Conservation (phyloP, 1,284 basidiomycete species). For the Spongispora temasekensis region DNA sequence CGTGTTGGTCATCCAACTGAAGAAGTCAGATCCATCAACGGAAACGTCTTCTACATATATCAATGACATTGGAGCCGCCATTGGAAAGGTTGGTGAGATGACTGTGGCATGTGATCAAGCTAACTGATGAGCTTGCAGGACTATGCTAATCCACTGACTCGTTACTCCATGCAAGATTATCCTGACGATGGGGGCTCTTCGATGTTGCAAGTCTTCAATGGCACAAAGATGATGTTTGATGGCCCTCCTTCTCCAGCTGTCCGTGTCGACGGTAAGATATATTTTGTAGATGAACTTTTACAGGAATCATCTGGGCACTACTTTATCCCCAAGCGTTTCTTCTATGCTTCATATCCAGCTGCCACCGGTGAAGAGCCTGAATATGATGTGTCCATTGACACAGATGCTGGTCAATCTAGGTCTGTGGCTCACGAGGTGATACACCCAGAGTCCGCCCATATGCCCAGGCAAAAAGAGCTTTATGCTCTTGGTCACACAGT, state of each 20-base stretch:
- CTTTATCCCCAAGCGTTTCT: slow-evolving; percentile 26
- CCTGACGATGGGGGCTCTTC: slow-evolving; percentile 19
- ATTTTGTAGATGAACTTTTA: slow-evolving; percentile 27
- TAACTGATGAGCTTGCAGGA: slow-evolving; percentile 21
- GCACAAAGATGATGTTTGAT: slow-evolving; percentile 23
- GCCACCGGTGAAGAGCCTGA: background rate
- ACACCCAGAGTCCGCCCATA: background rate
- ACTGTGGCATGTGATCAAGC: background rate
- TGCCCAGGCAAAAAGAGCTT: background rate
- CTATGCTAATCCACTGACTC: slow-evolving; percentile 28
- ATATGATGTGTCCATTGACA: background rate
- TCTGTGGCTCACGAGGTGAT: background rate
- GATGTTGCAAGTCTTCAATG: slow-evolving; percentile 28
- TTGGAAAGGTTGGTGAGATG: background rate
- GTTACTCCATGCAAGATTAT: slow-evolving; percentile 26
- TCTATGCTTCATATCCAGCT: slow-evolving; percentile 5
- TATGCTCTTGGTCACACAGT: background rate
- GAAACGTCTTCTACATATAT: slow-evolving; percentile 33
- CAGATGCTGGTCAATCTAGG: background rate
- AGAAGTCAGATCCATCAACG: slow-evolving; percentile 7
- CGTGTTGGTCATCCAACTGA: background rate
- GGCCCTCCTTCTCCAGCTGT: slow-evolving; percentile 23
- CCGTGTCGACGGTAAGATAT: slow-evolving; percentile 16
- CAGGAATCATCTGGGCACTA: slow-evolving; percentile 12
- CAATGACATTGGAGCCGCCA: slow-evolving; percentile 15